Percentiles rank a stretch among this genome's conserved stretches.
Conservation (phyloP, 192 early-diverging fungal species). For the Diversispora epigaea region DNA sequence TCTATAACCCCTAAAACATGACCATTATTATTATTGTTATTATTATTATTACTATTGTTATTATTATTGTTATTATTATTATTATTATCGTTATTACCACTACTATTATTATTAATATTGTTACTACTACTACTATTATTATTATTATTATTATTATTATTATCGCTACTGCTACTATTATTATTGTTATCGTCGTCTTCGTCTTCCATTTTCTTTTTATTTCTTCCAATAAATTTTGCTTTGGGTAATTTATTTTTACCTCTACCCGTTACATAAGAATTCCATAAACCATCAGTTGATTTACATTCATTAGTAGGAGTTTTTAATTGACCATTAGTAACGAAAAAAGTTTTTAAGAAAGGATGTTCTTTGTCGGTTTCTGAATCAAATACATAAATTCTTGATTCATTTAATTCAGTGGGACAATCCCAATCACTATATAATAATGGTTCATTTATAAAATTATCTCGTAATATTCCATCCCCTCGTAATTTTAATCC, state of each 20-base stretch:
- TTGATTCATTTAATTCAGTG: not conserved
- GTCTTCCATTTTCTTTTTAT: not conserved
- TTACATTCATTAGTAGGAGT: not conserved
- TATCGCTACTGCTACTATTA: no score
- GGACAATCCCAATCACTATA: not conserved
- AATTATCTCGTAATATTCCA: not conserved
- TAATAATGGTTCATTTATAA: not conserved
- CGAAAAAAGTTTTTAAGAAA: not conserved
- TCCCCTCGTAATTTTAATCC: conserved; percentile 3
- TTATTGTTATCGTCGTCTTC: no score
- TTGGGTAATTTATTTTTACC: not conserved
- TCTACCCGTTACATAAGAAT: not conserved
- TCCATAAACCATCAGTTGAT: not conserved
- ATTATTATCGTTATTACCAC: no score
- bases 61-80: no score
- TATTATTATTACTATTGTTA: no score
- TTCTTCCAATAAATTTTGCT: not conserved
- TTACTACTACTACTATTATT: no score
- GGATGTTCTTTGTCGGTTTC: not conserved
- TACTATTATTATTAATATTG: no score
- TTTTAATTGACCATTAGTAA: not conserved
- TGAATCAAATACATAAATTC: not conserved
- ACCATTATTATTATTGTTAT: not conserved
- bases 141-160: no score
- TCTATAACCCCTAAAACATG: not conserved